Evolutionary conservation across 2,329 filamentous ascomycete genomes (phyloP).

Genomic region (Monosporascus sp.): DNA sequence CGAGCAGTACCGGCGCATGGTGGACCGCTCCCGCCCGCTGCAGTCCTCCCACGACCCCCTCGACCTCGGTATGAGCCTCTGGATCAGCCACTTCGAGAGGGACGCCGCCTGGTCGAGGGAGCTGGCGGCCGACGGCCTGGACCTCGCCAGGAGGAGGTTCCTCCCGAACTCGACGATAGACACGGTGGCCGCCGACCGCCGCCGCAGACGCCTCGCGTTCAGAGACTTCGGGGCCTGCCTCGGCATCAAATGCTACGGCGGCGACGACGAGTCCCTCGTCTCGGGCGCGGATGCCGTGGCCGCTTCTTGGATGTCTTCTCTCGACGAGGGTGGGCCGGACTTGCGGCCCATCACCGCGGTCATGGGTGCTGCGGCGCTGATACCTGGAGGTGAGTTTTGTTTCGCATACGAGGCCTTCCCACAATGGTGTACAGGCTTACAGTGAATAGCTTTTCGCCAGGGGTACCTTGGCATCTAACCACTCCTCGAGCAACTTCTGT

Average conservation of each 20-base stretch:
- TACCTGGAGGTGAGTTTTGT: constrained; percentile 45
- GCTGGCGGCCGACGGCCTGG: constrained; percentile 27
- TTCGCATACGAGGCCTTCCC: not conserved
- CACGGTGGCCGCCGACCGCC: constrained; percentile 17
- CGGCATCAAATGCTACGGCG: constrained; percentile 35
- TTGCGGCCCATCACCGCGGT: constrained; percentile 48
- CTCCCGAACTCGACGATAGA: constrained; percentile 17
- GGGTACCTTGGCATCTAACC: not conserved
- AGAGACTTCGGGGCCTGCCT: constrained; percentile 49
- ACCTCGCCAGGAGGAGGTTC: constrained; percentile 19
- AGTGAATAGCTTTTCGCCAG: not conserved
- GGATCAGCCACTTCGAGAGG: constrained; percentile 47
- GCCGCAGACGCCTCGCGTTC: constrained; percentile 36
- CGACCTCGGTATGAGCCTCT: constrained; percentile 56
- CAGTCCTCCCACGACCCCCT: constrained; percentile 43
- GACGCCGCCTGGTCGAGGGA: constrained; percentile 42
- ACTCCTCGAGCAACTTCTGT: not conserved
- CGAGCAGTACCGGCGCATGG: constrained; percentile 43
- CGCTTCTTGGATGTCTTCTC: constrained; percentile 28
- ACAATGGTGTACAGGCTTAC: not conserved
- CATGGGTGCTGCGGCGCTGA: constrained; percentile 52
- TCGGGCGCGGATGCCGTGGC: constrained; percentile 22
- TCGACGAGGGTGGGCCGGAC: constrained; percentile 30
- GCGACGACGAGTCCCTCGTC: constrained; percentile 23
- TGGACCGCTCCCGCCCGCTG: constrained; percentile 34